Percentiles rank a stretch among this genome's conserved stretches.
phyloP scores from a whole-genome alignment of 257 asterid genomes.

The Craterostigma plantagineum region DNA sequence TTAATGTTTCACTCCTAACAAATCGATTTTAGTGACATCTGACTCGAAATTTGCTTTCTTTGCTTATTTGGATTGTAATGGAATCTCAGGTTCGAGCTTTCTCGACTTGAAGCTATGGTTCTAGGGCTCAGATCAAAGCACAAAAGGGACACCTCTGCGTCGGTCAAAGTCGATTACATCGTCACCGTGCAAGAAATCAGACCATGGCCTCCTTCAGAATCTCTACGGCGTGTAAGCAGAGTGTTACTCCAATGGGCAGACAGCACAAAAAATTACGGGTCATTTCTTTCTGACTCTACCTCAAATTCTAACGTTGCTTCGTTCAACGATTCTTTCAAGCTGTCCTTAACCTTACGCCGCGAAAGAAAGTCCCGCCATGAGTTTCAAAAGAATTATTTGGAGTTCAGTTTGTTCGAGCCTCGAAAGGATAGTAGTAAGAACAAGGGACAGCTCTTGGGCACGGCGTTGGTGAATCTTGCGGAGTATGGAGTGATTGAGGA shows the following conservation, averaged over 20 bases:
- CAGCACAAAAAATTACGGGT: not conserved
- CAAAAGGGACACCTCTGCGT: not conserved
- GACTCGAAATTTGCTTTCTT: too few species aligned
- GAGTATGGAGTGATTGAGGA: constrained; percentile 53
- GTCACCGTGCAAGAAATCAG: constrained; percentile 3
- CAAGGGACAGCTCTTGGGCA: constrained; percentile 49
- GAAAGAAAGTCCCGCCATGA: constrained; percentile 26
- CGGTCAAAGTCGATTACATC: constrained; percentile 1
- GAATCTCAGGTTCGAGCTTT: too few species aligned
- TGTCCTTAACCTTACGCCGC: constrained; percentile 25
- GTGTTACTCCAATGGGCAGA: constrained; percentile 5
- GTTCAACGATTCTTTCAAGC: constrained; percentile 9
- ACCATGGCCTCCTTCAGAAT: constrained; percentile 5
- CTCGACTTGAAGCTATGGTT: not conserved
- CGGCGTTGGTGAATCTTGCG: constrained; percentile 49
- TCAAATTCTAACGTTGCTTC: not conserved
- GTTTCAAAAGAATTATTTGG: constrained; percentile 48
- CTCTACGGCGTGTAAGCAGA: not conserved
- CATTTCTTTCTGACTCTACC: not conserved
- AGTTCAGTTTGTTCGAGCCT: constrained; percentile 55
- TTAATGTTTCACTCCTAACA: too few species aligned
- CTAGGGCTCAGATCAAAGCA: constrained; percentile 3
- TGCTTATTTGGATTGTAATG: too few species aligned
- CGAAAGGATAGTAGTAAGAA: constrained; percentile 51
- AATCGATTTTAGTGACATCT: too few species aligned